These are phyloP conservation scores for Lonicera japonica DNA, from an alignment of 129 eudicot species.

Conservation along the genomic window DNA sequence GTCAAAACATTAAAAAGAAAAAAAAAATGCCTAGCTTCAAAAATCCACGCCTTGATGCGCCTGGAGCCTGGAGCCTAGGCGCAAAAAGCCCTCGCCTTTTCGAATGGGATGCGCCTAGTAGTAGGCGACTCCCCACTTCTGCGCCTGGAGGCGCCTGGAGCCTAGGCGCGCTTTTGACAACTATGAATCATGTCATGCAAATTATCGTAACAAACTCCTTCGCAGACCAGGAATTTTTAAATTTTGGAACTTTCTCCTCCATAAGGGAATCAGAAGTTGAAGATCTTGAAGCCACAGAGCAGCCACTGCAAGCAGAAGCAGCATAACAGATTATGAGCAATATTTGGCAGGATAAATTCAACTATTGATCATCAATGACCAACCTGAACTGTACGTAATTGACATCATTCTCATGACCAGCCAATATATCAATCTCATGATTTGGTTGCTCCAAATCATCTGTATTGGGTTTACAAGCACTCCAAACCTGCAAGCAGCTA, in stretches of 20 bases:
- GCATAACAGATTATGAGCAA: conserved; percentile 6
- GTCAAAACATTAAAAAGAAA: too few relatives aligned
- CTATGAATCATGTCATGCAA: too few relatives aligned
- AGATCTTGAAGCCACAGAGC: conserved; percentile 80
- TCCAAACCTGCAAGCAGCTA: conserved; percentile 72
- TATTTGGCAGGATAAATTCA: not conserved
- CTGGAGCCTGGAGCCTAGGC: too few relatives aligned
- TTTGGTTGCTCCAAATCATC: conserved; percentile 73
- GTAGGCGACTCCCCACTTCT: too few relatives aligned
- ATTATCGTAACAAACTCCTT: not conserved
- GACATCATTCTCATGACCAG: conserved; percentile 98
- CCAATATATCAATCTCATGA: conserved; percentile 84
- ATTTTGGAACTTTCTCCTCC: conserved; percentile 71
- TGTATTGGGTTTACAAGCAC: conserved; percentile 49
- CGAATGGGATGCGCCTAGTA: too few relatives aligned
- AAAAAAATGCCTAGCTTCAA: too few relatives aligned
- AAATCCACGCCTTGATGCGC: too few relatives aligned
- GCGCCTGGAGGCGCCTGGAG: too few relatives aligned
- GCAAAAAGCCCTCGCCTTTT: too few relatives aligned
- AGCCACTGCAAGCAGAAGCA: conserved; percentile 56
- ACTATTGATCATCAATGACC: conserved; percentile 5
- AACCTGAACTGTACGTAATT: conserved; percentile 98
- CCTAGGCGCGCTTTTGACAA: too few relatives aligned
- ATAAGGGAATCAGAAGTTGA: conserved; percentile 32
- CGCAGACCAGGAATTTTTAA: conserved; percentile 73